Base-by-base conservation (phyloP, 345 rosid species). In the Salix viminalis region DNA sequence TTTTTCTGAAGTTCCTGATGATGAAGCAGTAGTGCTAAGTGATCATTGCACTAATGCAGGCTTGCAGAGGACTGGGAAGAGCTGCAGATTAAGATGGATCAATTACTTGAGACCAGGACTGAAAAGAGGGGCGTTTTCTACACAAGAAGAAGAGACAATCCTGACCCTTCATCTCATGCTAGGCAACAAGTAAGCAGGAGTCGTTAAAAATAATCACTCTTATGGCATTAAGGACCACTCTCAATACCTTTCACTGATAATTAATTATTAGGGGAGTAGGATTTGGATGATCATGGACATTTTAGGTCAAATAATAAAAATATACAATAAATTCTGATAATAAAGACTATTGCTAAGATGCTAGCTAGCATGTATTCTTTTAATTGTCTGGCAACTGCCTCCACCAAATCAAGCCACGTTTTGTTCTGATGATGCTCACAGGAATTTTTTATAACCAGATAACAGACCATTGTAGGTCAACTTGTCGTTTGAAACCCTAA, bases 61-160 rank as follows among this genome's bases (percentile, higher is more conserved):
- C 7, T 73, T 95, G 83, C 91, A 84, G 74, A 90, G 99, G 80
- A 95, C 90, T 72, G 99, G 99, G 39, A 95, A 95, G 85, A 92
- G 99, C 82, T 95, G 99, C 85, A 90, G 99, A 71, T 78, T 95
- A 69, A 90, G 99, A 70, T 95, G 99, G 97, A 91, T 92, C 61
- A 94, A 94, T 87, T 92, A 94, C 85, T 82, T 94, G 78, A 87
- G 92, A 67, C 99, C 99, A 60, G 97, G 99, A 1, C 77, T 95
- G 46, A 95, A 89, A 83, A 81, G 97, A 65, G 97, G 92, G 11
- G 18, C 69, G 82, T 89, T 95, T 81, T 80, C 84, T 30, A 62
- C 74, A 16, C 82, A 90, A 78, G 99, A 95, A 82, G 98, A 91
- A 69, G 85, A 91, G 21, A 90, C 82, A 19, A 86, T 95, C 76